Percentiles rank a stretch among this genome's conserved stretches.
These are phyloP conservation scores for Lactarius sp. DNA, from an alignment of 768 basidiomycete species.

Conservation along the genomic window DNA sequence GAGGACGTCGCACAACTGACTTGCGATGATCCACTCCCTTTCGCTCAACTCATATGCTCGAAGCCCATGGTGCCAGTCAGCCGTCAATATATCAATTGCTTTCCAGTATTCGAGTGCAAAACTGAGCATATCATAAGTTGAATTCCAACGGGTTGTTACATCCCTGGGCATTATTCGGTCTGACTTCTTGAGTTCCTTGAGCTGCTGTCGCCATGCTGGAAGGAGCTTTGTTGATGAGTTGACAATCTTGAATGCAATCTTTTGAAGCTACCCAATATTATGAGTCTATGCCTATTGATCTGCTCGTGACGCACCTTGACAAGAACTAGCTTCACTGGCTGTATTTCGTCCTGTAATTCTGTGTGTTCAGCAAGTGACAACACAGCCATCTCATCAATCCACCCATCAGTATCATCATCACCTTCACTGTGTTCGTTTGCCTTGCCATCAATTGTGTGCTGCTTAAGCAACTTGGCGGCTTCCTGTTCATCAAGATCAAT, in stretches of 20 bases:
- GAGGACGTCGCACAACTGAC: not conserved
- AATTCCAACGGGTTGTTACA: too few relatives aligned
- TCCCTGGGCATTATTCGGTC: not conserved
- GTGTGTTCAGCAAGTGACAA: too few relatives aligned
- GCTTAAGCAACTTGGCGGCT: not conserved
- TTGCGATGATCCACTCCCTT: not conserved
- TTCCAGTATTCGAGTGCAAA: not conserved
- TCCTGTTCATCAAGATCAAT: not conserved
- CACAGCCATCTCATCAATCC: not conserved
- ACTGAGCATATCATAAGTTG: not conserved
- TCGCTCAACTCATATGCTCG: not conserved
- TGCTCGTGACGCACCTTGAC: not conserved
- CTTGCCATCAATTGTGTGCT: not conserved
- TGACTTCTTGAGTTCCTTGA: not conserved
- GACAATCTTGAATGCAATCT: too few relatives aligned
- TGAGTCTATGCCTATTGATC: too few relatives aligned
- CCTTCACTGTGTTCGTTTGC: not conserved
- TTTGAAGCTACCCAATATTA: too few relatives aligned
- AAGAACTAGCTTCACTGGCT: not conserved
- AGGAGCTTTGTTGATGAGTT: too few relatives aligned
- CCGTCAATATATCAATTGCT: not conserved
- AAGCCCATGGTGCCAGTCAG: not conserved
- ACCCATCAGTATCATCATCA: not conserved
- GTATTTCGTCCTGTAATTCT: not conserved
- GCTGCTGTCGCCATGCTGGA: not conserved